Percentiles rank a stretch among this genome's conserved stretches.
Conservation (phyloP, 2,329 filamentous ascomycete genomes). For the Fusarium bactridioides region DNA sequence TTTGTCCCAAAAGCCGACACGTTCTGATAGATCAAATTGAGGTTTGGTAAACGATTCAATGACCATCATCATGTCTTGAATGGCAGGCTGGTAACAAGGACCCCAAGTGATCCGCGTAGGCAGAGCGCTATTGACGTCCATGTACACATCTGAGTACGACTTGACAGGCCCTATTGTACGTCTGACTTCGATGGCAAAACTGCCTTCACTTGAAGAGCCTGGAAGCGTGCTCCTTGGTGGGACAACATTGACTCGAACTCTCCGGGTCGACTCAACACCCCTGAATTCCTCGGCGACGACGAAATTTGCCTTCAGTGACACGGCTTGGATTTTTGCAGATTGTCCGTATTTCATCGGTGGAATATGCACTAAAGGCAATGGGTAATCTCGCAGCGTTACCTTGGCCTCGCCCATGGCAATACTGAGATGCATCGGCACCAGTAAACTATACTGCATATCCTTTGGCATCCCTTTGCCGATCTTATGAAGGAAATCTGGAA, state of each 20-base stretch:
- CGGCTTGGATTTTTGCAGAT: constrained; percentile 78
- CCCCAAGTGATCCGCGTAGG: constrained; percentile 97
- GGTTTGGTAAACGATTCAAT: constrained; percentile 98
- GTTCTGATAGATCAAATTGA: constrained; percentile 89
- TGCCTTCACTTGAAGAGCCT: constrained; percentile 62
- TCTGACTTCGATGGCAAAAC: constrained; percentile 85
- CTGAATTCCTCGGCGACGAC: constrained; percentile 95
- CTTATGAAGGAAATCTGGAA: constrained; percentile 83
- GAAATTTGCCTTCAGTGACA: constrained; percentile 88
- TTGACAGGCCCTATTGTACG: constrained; percentile 95
- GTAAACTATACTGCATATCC: constrained; percentile 87
- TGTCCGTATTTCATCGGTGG: constrained; percentile 83
- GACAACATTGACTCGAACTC: constrained; percentile 84
- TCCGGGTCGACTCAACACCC: constrained; percentile 78
- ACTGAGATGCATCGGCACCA: constrained; percentile 89
- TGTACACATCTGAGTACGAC: constrained; percentile 89
- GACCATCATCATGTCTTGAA: constrained; percentile 99
- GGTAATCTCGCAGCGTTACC: constrained; percentile 90
- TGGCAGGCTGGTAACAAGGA: constrained; percentile 94
- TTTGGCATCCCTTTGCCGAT: constrained; percentile 97
- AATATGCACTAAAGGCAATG: constrained; percentile 88
- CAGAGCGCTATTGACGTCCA: constrained; percentile 92
- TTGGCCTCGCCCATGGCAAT: constrained; percentile 90
- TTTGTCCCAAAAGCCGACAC: constrained; percentile 99
- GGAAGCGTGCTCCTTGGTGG: constrained; percentile 70